Base-by-base conservation (phyloP, 495 filamentous ascomycete genomes). In the Cercophora scortea region DNA sequence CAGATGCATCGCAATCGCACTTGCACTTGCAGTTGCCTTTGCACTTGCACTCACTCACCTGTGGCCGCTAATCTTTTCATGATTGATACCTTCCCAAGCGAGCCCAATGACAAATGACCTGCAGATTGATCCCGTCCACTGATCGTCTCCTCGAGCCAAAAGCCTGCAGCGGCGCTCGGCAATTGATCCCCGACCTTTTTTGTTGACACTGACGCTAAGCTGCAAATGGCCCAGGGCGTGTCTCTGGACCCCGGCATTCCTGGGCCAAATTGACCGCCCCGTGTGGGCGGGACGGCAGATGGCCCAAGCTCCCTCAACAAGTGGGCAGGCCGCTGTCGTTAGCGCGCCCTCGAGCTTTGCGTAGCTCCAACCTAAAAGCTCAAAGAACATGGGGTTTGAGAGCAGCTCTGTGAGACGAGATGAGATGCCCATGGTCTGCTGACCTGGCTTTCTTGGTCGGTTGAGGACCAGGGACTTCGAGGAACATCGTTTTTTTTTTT, bases 241-340 rank as follows among this genome's bases (percentile, higher is more conserved):
- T 19, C 42, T 34, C 11, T 8, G 16, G 12, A 34, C 19, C 50
- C 42, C 16, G 40, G 49, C 36, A 15, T 8, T 38, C 36, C 13
- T 10, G 36, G 13, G 13, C 10, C 36, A 33, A 45, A 32, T 47
- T 53, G 51, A 44, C 60, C 60, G 51, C 57, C 52, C 50, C 52
- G 53, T 18, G 38, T 15, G 17, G 55, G 39, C 52, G 55, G 55
- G 45, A 50, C 12, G 39, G 38, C 17, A 35, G 8, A 17, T 53
- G 58, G 58, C 61, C 61, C 61, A 61, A 63, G 61, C 61, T 63
- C 61, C 57, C 61, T 58, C 55, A 60, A 58, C 57, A 60, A 51
- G 51, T 57, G 57, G 54, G 35, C 47, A 56, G 18, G 46, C 36
- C 44, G 51, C 49, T 34, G 55, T 45, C 44, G 43, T 49, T 56